These are phyloP conservation scores for Sophora flavescens DNA, from an alignment of 306 rosid species.

Conservation along the genomic window DNA sequence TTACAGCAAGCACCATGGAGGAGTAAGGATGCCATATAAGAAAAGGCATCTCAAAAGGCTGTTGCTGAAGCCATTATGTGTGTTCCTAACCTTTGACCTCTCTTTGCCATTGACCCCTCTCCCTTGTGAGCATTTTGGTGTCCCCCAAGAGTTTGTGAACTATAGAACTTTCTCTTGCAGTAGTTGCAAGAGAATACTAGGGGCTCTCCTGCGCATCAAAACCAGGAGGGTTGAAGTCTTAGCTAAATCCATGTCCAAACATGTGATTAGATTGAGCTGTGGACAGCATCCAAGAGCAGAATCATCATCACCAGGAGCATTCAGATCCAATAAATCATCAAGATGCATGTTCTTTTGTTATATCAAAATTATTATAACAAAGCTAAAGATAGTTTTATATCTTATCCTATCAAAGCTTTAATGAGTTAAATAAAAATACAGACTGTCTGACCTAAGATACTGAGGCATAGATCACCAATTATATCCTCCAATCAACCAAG, in stretches of 20 bases:
- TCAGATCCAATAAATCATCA: slow-evolving; percentile 59
- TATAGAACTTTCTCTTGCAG: slow-evolving; percentile 79
- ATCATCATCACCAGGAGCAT: slow-evolving; percentile 38
- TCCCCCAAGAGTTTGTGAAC: slow-evolving; percentile 87
- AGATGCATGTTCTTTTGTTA: too few species aligned
- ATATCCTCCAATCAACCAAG: too few species aligned
- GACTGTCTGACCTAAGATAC: too few species aligned
- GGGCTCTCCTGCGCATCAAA: slow-evolving; percentile 48
- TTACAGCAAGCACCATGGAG: slow-evolving; percentile 50
- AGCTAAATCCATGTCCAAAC: slow-evolving; percentile 48
- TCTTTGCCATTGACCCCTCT: slow-evolving; percentile 78
- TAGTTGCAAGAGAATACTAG: slow-evolving; percentile 75
- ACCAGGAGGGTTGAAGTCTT: slow-evolving; percentile 13
- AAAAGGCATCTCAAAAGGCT: slow-evolving; percentile 53
- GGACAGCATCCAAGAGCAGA: too few species aligned
- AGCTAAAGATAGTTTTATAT: too few species aligned
- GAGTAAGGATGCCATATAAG: slow-evolving; percentile 60
- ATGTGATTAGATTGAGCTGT: slow-evolving; percentile 57
- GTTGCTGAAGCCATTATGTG: slow-evolving; percentile 49
- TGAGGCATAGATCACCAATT: too few species aligned
- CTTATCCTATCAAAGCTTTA: too few species aligned
- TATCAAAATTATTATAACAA: too few species aligned
- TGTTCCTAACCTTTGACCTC: slow-evolving; percentile 55
- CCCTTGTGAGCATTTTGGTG: slow-evolving; percentile 95
- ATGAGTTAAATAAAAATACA: too few species aligned